Base-by-base conservation (phyloP, 257 asterid species). In the Euphrasia confusa region DNA sequence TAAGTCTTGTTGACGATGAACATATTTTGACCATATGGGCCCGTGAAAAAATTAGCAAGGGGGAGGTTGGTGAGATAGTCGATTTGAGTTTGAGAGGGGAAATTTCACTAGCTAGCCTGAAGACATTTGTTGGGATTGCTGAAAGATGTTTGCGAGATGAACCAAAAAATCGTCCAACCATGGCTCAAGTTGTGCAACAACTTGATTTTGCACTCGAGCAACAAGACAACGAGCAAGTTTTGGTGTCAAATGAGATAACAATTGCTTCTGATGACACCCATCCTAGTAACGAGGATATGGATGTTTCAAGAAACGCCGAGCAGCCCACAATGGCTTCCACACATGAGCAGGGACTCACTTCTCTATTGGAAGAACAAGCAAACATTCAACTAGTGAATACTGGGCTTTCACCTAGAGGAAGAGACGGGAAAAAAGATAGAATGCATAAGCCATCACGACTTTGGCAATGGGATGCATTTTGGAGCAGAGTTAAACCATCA, bases 101-200 rank as follows among this genome's bases (percentile, higher is more conserved):
- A 42, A 74, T 84, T 7, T 61, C 72, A n/a, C 72, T 71, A 15
- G 58, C 71, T 59, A 75, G 86, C 63, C 73, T 76, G 13, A 72
- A 66, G 39, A 55, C 61, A 10, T 81, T 78, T 67, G 69, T 78
- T 17, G 79, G 69, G 58, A 59, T 76, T 54, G 78, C 76, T 0
- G 71, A 58, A 28, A 82, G 74, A 67, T 82, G 94, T 74, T 64
- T 85, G 68, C 61, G 50, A 53, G 75, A 73, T 13, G 80, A 70
- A 13, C 84, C 90, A 7, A 77, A 61, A 52, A 77, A 75, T 58
- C 77, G 88, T 33, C 94, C 90, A 39, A 52, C 80, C n/a, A 83
- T 85, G 86, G 73, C 81, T 45, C 82, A 79, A 65, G 76, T 83
- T 35, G 76, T 82, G 64, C 50, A 14, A 50, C 78, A 77, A 59